Evolutionary conservation across 164 flowering plant species (phyloP).

Genomic region (Saururus chinensis): DNA sequence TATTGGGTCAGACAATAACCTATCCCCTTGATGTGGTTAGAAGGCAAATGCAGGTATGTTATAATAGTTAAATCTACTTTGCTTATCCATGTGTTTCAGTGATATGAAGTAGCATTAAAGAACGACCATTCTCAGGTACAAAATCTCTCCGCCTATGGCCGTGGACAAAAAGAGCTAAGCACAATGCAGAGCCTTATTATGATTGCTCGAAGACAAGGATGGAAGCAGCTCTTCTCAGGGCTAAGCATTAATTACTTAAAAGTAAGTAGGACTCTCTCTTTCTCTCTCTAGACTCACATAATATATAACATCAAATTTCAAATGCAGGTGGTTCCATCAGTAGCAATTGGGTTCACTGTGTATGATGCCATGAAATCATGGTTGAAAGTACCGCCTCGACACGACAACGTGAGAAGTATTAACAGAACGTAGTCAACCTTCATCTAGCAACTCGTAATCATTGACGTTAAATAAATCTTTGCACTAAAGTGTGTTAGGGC

Average conservation of each 20-base stretch:
- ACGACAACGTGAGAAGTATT: constrained; percentile 17
- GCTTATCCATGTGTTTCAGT: neutral
- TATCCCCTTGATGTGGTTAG: constrained; percentile 98
- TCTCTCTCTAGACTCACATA: neutral
- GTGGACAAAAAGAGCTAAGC: constrained; percentile 33
- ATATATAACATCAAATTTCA: neutral
- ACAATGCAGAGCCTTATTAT: constrained; percentile 54
- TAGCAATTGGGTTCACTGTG: constrained; percentile 93
- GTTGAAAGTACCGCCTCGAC: constrained; percentile 77
- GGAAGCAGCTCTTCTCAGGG: constrained; percentile 94
- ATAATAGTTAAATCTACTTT: neutral
- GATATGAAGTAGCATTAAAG: neutral
- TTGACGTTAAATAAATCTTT: too few species aligned
- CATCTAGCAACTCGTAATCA: too few species aligned
- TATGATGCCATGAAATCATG: constrained; percentile 75
- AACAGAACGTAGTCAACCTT: too few species aligned
- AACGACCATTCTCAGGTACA: constrained; percentile 42
- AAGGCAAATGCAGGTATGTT: constrained; percentile 93
- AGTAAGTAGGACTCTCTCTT: constrained; percentile 20
- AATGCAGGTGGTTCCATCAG: constrained; percentile 90
- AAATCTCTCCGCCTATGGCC: constrained; percentile 27
- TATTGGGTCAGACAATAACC: constrained; percentile 90
- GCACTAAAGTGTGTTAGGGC: too few species aligned
- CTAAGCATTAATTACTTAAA: constrained; percentile 88
- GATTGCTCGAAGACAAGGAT: constrained; percentile 67